Base-by-base conservation (phyloP, 108 stramenopile genomes). In the Skeletonema marinoi region DNA sequence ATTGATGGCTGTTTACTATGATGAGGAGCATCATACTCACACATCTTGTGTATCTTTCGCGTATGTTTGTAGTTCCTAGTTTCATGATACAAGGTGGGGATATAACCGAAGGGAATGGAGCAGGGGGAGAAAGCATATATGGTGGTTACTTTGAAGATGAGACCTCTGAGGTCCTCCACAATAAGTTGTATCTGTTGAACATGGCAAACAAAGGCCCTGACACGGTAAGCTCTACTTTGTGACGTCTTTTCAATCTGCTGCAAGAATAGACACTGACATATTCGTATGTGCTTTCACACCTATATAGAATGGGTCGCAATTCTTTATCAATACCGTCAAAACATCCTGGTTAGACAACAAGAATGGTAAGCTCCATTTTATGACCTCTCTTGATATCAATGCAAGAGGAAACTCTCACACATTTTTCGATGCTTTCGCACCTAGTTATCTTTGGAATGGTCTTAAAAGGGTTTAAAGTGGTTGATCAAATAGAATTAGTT, bases 41-140 rank as follows among this genome's bases (percentile, higher is more conserved):
- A 62, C 25, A 32, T 66, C 60, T 73, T 21, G 50, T 41, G 35
- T 66, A 13, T 30, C 29, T 36, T 19, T n/a, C 11, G 21, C 19
- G 6, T n/a, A 39, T 4, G 5, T 10, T 59, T 51, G 66, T 80
- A 79, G 92, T 99, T 60, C 98, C 98, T 17, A 86, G 95, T 82
- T 98, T 98, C 74, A 84, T 97, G 82, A 77, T 98, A 64, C 98
- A 98, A 77, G 93, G 93, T 30, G 96, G 98, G 58, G 93, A 96
- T 66, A 86, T 93, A 77, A 95, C 92, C 0, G 91, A 93, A 70
- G 86, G 87, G 35, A 96, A 93, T 82, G 98, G 98, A 50, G 95
- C 88, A 30, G 98, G 98, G 41, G 97, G 97, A 61, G 94, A 93
- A 75, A 92, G 88, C 63, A 99, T 98, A 78, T 94, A 90, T 70